Base-by-base conservation (phyloP, 768 basidiomycete genomes). In the Pleurotus eryngii region DNA sequence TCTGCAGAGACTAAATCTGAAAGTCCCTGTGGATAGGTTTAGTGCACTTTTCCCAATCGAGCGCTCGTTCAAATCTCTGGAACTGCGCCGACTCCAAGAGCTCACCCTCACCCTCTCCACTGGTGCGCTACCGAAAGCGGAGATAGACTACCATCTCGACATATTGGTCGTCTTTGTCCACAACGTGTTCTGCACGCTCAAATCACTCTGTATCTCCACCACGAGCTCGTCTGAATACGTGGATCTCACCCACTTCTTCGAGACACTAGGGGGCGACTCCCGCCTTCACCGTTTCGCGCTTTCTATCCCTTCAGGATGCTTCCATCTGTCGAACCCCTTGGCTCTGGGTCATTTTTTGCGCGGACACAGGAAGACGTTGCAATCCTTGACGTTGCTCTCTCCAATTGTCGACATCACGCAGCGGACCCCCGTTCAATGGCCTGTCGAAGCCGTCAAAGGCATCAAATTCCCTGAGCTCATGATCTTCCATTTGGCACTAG, bases 91-190 rank as follows among this genome's bases (percentile, higher is more conserved):
- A 5, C 67, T 81, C 46, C 65, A 73, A 46, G 54, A 65, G 14
- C 67, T 81, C 39, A 66, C 70, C 1, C 65, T 77, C 35, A 64
- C 68, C 18, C 62, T 81, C 26, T 70, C 68, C 56, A 76, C 77
- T 2, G 68, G 66, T 15, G 48, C 62, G 5, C 60, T 71, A 9
- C 48, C 64, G 15, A 51, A 57, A 35, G 54, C 57, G 4, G 65
- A 76, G n/a, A 73, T 79, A 50, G 61, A 70, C 40, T 51, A 70
- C 15, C 61, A 63, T 4, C 69, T 80, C 35, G 74, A 79, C 30
- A 74, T 69, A 7, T 74, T 80, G 27, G 63, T 68, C n/a, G 73
- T 80, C 20, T 80, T 81, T 58, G 57, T 80, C 55, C 73, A 79
- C 66, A 76, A 74, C 53, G 66, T 76, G 47, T 71, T 68, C 57